These are phyloP conservation scores for Rhodomyrtus psidioides DNA, from an alignment of 441 rosid genomes.

Conservation along the genomic window DNA sequence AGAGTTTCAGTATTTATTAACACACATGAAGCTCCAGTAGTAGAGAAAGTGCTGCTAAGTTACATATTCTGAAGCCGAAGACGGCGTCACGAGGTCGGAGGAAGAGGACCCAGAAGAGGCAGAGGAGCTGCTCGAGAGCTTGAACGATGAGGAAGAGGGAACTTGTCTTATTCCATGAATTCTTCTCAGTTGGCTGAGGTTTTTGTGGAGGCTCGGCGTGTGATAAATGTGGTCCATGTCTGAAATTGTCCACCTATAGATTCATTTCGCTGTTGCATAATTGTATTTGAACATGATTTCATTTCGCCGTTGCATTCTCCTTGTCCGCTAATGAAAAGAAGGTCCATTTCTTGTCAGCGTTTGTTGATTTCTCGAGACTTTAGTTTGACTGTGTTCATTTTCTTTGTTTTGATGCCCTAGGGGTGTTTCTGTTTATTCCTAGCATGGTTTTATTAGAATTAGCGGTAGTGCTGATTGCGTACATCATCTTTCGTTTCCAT, in stretches of 20 bases:
- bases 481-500: not conserved
- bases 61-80: too few relatives aligned
- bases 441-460: not conserved
- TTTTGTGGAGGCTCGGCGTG: too few relatives aligned
- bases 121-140: too few relatives aligned
- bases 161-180: too few relatives aligned
- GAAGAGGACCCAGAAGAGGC: too few relatives aligned
- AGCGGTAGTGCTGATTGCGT: not conserved
- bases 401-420: not conserved
- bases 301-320: not conserved
- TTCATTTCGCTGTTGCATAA: too few relatives aligned
- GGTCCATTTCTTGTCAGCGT: not conserved
- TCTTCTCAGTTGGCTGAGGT: too few relatives aligned
- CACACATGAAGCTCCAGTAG: not conserved
- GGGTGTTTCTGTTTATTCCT: not conserved
- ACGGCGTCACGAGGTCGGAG: too few relatives aligned
- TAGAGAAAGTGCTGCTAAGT: not conserved
- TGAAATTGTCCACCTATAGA: too few relatives aligned
- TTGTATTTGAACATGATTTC: too few relatives aligned
- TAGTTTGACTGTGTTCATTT: not conserved
- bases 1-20: not conserved
- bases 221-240: too few relatives aligned
- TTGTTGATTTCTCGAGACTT: not conserved
- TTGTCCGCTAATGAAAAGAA: not conserved
- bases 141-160: too few relatives aligned